Base-by-base conservation (phyloP, 2,329 filamentous ascomycete genomes). In the Aspergillus aculeatinus region DNA sequence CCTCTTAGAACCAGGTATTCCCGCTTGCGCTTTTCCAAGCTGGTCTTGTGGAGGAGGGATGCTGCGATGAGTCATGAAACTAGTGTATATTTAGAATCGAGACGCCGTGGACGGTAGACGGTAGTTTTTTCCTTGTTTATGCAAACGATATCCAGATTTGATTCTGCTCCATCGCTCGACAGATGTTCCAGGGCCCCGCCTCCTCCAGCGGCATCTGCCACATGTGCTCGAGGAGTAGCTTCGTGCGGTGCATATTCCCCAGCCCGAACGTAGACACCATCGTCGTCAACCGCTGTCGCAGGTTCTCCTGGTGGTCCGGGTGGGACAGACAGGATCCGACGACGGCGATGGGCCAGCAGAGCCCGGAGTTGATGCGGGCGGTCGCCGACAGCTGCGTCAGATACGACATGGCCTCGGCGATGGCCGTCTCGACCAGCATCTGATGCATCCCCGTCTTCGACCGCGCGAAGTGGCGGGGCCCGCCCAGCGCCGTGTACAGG, bases 131-230 rank as follows among this genome's bases (percentile, higher is more conserved):
- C 27, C 9, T 29, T 29, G 27, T 2, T 72, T 65, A 81, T 21
- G 80, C 80, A 70, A 82, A 81, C 2, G 80, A 82, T 47, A 81
- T 81, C 79, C 77, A 80, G 33, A 81, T 80, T 59, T 80, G 76
- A 42, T 77, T 72, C 27, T 79, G 70, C 35, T 79, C 74, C 79
- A 82, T 82, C n/a, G 76, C 74, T 11, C 72, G 72, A 52, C 75
- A 79, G 25, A 82, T 70, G 50, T 71, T 76, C 80, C 80, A 82
- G 1, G 80, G 80, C 4, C 76, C 71, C 3, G 70, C 63, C 25
- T 71, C 66, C 0, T 67, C 74, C 0, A 71, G 51, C 0, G 76
- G 70, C 55, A 71, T 65, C 23, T 68, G 69, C 80, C 80, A 82
- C 44, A 82, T 73, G 58, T 75, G 74, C 21, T 80, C 76, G 5